Base-by-base conservation (phyloP, 2,329 filamentous ascomycete species). In the Talaromyces islandicus region DNA sequence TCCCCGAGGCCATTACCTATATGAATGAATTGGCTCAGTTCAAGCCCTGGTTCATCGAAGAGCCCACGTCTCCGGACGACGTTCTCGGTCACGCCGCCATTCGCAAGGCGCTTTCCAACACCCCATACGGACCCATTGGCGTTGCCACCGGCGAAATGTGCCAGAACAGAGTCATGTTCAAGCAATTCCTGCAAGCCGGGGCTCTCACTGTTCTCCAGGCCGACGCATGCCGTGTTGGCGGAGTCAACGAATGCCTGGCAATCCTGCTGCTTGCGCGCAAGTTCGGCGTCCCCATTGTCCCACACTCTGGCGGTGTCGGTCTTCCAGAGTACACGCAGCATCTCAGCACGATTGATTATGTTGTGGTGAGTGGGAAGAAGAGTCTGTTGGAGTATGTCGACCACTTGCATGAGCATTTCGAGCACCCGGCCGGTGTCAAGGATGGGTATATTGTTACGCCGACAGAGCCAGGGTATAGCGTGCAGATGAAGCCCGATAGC, bases 61-160 rank as follows among this genome's bases (percentile, higher is more conserved):
- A 96, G 81, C 92, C 92, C 2, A 96, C 92, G 14, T 91, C 87
- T 24, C 92, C 92, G 12, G 92, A 96, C 70, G 92, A 96, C 73
- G 87, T 96, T 61, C 86, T 94, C 59, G 92, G 92, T 61, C 92
- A 96, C 82, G 90, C 89, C 71, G 88, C 90, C 3, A 87, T 96
- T 68, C 86, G 90, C 56, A 88, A 93, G 63, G 91, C 91, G 4
- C 85, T 96, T 11, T 83, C 83, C 38, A 68, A 75, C 61, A 77
- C 73, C 10, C 73, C 74, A 7, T 63, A 77, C 64, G 74, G 74
- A 68, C 86, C 89, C 0, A 91, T 96, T 68, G 90, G 90, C 61
- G 92, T 96, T 5, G 92, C 92, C 7, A 96, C 92, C 0, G 92
- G 92, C 64, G 92, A 96, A 79, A 95, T 96, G 91, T 94, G 91